Percentiles rank a stretch among this genome's conserved stretches.
Conservation (phyloP, 768 basidiomycete genomes). For the Tylopilus subfusipes region DNA sequence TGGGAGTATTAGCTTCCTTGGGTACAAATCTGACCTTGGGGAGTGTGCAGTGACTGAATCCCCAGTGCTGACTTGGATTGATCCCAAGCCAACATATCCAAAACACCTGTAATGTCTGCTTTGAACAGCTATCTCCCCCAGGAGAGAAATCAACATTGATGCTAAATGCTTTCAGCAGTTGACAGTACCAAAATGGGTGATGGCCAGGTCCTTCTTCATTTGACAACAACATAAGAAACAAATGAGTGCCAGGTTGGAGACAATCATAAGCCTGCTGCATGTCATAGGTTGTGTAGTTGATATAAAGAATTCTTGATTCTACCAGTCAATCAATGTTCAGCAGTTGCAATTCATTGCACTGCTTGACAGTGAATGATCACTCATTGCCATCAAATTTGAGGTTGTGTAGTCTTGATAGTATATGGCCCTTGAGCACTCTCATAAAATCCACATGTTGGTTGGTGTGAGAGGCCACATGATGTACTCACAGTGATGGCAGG, state of each 20-base stretch:
- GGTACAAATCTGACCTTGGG: not conserved
- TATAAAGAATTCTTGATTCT: not conserved
- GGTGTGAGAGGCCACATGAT: no score
- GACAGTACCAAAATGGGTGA: conserved; percentile 5
- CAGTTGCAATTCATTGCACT: not conserved
- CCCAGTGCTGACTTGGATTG: no score
- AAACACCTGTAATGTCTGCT: no score
- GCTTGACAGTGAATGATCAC: not conserved
- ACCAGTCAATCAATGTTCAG: not conserved
- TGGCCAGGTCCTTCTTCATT: not conserved
- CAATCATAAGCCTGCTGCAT: not conserved
- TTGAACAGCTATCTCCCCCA: no score
- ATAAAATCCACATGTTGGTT: no score
- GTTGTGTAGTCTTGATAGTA: not conserved
- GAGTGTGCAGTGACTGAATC: no score
- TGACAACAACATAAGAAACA: not conserved
- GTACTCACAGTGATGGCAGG: not conserved
- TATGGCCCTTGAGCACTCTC: not conserved
- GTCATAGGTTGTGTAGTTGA: no score
- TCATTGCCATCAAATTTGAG: no score
- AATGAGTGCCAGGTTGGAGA: not conserved
- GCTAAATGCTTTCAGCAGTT: not conserved
- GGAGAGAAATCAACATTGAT: not conserved
- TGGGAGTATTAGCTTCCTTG: not conserved
- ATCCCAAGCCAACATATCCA: no score